Base-by-base conservation (phyloP, 2,329 filamentous ascomycete genomes). In the Neospermospora avenae region DNA sequence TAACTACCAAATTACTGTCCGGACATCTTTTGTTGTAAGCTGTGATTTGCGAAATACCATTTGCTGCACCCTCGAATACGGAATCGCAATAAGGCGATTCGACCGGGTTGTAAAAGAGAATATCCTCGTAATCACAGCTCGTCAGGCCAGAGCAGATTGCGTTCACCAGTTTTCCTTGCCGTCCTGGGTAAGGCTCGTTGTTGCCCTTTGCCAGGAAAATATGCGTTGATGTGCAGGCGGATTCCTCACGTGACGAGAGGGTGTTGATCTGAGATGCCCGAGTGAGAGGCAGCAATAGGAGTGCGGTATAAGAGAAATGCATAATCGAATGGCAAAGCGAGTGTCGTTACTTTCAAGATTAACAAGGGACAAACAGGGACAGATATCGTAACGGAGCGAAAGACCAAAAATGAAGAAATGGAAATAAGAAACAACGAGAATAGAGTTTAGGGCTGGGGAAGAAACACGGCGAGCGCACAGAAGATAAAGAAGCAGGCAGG, bases 21-120 rank as follows among this genome's bases (percentile, higher is more conserved):
- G 77, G 76, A 58, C 76, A 79, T 16, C 69, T 68, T 63, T 73
- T 66, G 64, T 72, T 72, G 65, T 78, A 78, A 0, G 70, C 72
- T 6, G 69, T 71, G 61, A 79, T 76, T 65, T 78, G 74, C 14
- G 59, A 53, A 28, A 72, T 61, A 4, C 75, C 75, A 52, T 74
- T 74, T 41, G 61, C 64, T 8, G 69, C 69, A 2, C 77, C 77
- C 39, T 74, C 71, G 5, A 69, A 69, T 8, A 78, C 72, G 2
- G 75, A 72, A 24, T 68, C 62, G 68, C 74, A 77, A 67, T 76
- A 77, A 1, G 14, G 6, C 16, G 67, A 63, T 16, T 67, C 65
- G 57, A 69, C 67, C 1, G 45, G 31, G 62, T 67, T 60, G 25
- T 55, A 55, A 52, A 54, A 73, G 39, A 69, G 63, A 41, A 77